Percentiles rank a stretch among this genome's conserved stretches.
Conservation (phyloP, 2,329 filamentous ascomycete genomes). For the Microcyclospora pomicola region DNA sequence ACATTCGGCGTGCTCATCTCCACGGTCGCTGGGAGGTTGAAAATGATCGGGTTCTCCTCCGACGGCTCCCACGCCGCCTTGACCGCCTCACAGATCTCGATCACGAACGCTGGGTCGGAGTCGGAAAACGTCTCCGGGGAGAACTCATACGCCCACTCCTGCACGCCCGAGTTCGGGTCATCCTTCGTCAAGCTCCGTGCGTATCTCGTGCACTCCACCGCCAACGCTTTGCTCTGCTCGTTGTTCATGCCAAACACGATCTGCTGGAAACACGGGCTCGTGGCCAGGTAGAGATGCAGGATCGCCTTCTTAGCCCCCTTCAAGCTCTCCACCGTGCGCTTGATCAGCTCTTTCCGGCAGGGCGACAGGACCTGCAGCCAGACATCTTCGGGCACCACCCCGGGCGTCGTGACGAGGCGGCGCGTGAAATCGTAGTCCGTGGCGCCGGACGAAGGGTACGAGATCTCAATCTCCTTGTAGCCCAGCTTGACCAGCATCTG, state of each 20-base stretch:
- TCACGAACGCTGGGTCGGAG: constrained; percentile 66
- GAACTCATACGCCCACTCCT: constrained; percentile 70
- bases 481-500: constrained; percentile 83
- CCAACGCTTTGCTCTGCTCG: constrained; percentile 66
- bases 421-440: constrained; percentile 94
- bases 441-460: constrained; percentile 86
- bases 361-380: constrained; percentile 85
- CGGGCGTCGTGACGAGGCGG: constrained; percentile 71
- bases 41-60: constrained; percentile 70
- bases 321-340: constrained; percentile 75
- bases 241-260: constrained; percentile 82
- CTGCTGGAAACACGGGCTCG: constrained; percentile 85
- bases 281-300: constrained; percentile 90
- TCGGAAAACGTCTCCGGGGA: constrained; percentile 85
- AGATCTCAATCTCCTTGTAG: constrained; percentile 96
- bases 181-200: constrained; percentile 84
- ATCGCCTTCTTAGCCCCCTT: constrained; percentile 86
- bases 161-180: constrained; percentile 41
- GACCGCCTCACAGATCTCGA: constrained; percentile 80
- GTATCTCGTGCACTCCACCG: constrained; percentile 72
- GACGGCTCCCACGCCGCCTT: constrained; percentile 85
- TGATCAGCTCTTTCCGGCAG: constrained; percentile 82
- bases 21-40: constrained; percentile 92
- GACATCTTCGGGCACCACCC: constrained; percentile 74
- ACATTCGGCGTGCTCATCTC: constrained; percentile 91